phyloP scores from a whole-genome alignment of 345 rosid genomes.

The Crucihimalaya himalaica region DNA sequence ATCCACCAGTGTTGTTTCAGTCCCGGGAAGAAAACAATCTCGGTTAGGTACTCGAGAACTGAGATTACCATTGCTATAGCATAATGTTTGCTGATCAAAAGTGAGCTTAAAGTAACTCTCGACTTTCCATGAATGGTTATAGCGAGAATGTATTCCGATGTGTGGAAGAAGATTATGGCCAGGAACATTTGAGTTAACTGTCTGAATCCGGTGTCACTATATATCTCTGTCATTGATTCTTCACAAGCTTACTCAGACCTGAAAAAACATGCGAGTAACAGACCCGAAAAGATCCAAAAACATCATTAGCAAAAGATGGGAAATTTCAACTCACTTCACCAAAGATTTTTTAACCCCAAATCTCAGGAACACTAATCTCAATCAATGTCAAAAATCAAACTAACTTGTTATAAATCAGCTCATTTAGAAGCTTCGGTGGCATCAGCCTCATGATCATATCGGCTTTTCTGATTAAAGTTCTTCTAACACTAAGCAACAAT shows the following conservation, averaged over 20 bases:
- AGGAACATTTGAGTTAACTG: conserved; percentile 60
- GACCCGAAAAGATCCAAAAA: neutral
- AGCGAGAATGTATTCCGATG: conserved; percentile 63
- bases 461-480: neutral
- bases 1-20: conserved; percentile 66
- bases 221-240: conserved; percentile 53
- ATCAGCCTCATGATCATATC: conserved; percentile 1
- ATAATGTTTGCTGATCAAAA: conserved; percentile 60
- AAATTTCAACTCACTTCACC: conserved; percentile 24
- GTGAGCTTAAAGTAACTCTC: conserved; percentile 58
- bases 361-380: conserved; percentile 22
- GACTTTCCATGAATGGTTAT: conserved; percentile 52
- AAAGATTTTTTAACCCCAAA: neutral
- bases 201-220: conserved; percentile 46
- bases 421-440: neutral
- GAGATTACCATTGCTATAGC: conserved; percentile 58
- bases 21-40: conserved; percentile 52
- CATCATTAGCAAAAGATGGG: neutral
- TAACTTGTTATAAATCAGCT: neutral
- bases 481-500: conserved; percentile 1
- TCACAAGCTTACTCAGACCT: conserved; percentile 38
- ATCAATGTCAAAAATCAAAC: conserved; percentile 2
- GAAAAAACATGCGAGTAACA: conserved; percentile 38
- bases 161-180: conserved; percentile 60
- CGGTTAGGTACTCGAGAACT: conserved; percentile 52